Percentiles rank a stretch among this genome's conserved stretches.
Evolutionary conservation across 805 yeast species (phyloP).

Genomic region (Wickerhamomyces bisporus): DNA sequence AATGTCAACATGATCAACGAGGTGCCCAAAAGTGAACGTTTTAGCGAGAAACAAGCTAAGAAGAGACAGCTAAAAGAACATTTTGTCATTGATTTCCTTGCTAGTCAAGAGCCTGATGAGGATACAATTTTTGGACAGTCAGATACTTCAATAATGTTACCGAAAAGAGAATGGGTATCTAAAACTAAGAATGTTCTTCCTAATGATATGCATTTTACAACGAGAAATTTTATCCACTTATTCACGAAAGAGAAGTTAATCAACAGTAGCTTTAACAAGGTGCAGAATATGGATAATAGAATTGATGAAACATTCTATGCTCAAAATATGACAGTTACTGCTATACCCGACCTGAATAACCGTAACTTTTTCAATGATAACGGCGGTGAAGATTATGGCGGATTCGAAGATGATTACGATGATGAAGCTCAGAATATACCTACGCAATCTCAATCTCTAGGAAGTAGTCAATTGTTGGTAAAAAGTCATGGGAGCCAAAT

Average conservation of each 20-base stretch:
- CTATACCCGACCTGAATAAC: conserved; percentile 23
- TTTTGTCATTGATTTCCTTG: conserved; percentile 39
- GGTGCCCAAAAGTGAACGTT: conserved; percentile 5
- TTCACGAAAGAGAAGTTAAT: conserved; percentile 59
- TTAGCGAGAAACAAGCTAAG: conserved; percentile 26
- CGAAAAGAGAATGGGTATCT: conserved; percentile 37
- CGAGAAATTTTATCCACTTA: conserved; percentile 59
- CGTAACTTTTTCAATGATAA: conserved; percentile 35
- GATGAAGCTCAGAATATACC: conserved; percentile 4
- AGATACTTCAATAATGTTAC: conserved; percentile 29
- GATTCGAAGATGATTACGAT: conserved; percentile 28
- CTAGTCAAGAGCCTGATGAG: conserved; percentile 27
- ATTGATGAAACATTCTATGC: conserved; percentile 74
- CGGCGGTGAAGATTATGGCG: conserved; percentile 24
- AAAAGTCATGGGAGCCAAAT: conserved; percentile 22
- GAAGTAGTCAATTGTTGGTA: conserved; percentile 16
- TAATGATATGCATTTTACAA: conserved; percentile 66
- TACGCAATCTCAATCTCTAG: conserved; percentile 13
- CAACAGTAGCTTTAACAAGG: conserved; percentile 30
- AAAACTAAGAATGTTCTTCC: conserved; percentile 53
- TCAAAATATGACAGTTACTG: conserved; percentile 38
- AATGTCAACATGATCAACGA: conserved; percentile 6
- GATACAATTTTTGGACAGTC: conserved; percentile 34
- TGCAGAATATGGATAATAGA: conserved; percentile 23
- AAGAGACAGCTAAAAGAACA: conserved; percentile 29